Percentiles rank a stretch among this genome's conserved stretches.
Conservation (phyloP, 1,284 basidiomycete species). For the Gymnopus androsaceus region DNA sequence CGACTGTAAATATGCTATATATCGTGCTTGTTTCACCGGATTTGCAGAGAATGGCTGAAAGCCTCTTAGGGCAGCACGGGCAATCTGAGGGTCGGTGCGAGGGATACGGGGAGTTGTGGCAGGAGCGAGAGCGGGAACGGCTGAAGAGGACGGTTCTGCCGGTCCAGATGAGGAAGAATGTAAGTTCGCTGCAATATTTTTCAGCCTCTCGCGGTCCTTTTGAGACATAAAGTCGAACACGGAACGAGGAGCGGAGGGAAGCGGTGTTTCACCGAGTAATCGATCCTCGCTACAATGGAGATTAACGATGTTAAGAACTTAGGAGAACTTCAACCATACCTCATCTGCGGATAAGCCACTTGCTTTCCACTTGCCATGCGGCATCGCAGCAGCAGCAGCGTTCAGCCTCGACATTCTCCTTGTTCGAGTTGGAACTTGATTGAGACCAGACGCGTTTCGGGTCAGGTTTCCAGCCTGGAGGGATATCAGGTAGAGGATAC, state of each 20-base stretch:
- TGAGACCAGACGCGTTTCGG: constrained; percentile 78
- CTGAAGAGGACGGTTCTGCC: constrained; percentile 15
- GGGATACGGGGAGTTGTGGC: constrained; percentile 37
- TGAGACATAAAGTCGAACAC: constrained; percentile 93
- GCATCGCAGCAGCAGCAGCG: constrained; percentile 25
- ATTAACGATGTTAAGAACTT: not conserved
- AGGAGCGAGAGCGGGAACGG: constrained; percentile 23
- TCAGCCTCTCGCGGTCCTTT: constrained; percentile 85
- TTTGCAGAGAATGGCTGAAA: constrained; percentile 89
- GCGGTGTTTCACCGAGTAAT: constrained; percentile 81
- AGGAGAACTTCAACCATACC: constrained; percentile 38
- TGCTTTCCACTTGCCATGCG: constrained; percentile 51
- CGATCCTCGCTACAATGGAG: constrained; percentile 74
- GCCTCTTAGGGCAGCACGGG: constrained; percentile 84
- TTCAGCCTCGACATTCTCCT: constrained; percentile 46
- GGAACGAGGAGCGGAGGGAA: constrained; percentile 72
- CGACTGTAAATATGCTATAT: constrained; percentile 79
- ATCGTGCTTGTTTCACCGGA: constrained; percentile 81
- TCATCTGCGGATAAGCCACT: constrained; percentile 66
- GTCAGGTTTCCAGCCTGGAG: constrained; percentile 83
- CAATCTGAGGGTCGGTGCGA: constrained; percentile 72
- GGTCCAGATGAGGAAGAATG: constrained; percentile 14
- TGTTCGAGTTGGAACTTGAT: constrained; percentile 19
- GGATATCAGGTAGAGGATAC: constrained; percentile 81
- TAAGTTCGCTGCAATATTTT: constrained; percentile 52